A percentile compares a stretch with the other conserved stretches of the same genome.
phyloP scores from a whole-genome alignment of 768 basidiomycete species.

The Hebeloma cylindrosporum region DNA sequence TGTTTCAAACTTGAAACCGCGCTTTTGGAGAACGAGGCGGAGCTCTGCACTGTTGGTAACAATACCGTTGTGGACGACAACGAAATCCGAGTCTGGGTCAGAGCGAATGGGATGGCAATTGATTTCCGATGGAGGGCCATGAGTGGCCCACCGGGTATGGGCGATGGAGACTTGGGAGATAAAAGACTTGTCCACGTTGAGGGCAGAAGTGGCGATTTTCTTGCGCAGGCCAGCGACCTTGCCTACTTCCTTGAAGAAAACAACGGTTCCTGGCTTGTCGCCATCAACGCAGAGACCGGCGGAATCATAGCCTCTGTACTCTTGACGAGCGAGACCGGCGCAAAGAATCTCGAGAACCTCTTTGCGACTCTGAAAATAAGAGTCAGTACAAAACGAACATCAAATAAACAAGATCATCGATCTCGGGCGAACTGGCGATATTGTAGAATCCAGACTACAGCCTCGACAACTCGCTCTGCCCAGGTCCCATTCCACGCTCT shows the following conservation, averaged over 20 bases:
- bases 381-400: slow-evolving; percentile 10
- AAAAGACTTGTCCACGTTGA: slow-evolving; percentile 77
- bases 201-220: slow-evolving; percentile 68
- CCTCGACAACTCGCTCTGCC: background rate
- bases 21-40: slow-evolving; percentile 89
- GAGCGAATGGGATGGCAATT: slow-evolving; percentile 97
- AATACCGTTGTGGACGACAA: slow-evolving; percentile 97
- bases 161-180: slow-evolving; percentile 94
- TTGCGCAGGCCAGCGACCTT: slow-evolving; percentile 94
- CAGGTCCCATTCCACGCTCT: background rate
- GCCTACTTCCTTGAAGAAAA: slow-evolving; percentile 97
- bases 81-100: slow-evolving; percentile 80
- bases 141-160: slow-evolving; percentile 99
- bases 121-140: slow-evolving; percentile 80
- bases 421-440: slow-evolving; percentile 9
- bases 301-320: slow-evolving; percentile 98
- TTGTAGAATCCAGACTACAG: background rate
- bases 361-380: slow-evolving; percentile 67
- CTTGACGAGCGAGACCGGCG: slow-evolving; percentile 89
- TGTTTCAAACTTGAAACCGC: slow-evolving; percentile 90
- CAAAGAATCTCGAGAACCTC: slow-evolving; percentile 89
- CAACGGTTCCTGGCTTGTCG: slow-evolving; percentile 71
- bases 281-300: slow-evolving; percentile 92
- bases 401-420: slow-evolving; percentile 17
- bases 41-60: slow-evolving; percentile 93